Conservation (phyloP, 2,329 filamentous ascomycete species). For the Talaromyces verruculosus region DNA sequence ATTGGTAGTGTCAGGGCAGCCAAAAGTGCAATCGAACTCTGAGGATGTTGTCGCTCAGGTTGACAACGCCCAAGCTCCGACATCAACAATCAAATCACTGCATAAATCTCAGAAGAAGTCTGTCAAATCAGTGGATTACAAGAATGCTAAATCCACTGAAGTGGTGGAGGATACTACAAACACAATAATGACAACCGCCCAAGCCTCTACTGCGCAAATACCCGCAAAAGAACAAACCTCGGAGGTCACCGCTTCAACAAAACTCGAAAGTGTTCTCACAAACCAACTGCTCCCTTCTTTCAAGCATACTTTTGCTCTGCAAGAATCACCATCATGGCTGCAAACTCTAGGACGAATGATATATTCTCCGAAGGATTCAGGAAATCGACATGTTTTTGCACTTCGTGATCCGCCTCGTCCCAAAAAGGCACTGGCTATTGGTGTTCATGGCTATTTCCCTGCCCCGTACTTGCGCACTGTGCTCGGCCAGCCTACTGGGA, state of each 20-base stretch:
- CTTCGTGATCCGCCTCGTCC: constrained; percentile 68
- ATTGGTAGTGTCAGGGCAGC: constrained; percentile 26
- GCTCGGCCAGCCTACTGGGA: constrained; percentile 91
- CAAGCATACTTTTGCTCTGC: constrained; percentile 46
- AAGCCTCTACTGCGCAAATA: constrained; percentile 22
- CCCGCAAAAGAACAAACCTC: constrained; percentile 28
- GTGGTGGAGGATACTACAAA: constrained; percentile 26
- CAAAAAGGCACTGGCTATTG: constrained; percentile 85
- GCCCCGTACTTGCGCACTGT: constrained; percentile 83
- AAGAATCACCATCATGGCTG: constrained; percentile 63
- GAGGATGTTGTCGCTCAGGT: constrained; percentile 16
- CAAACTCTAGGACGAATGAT: constrained; percentile 51
- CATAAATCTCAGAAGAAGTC: constrained; percentile 28
- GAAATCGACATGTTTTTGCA: constrained; percentile 69
- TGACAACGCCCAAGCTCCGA: constrained; percentile 24
- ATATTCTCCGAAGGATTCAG: constrained; percentile 56
- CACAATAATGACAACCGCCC: constrained; percentile 25
- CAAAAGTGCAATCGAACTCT: constrained; percentile 23
- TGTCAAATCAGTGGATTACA: constrained; percentile 26
- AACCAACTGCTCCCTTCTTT: constrained; percentile 53
- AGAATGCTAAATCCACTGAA: constrained; percentile 25
- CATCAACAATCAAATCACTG: constrained; percentile 23
- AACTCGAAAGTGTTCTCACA: constrained; percentile 38
- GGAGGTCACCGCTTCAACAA: constrained; percentile 37
- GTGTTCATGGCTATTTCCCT: constrained; percentile 91